phyloP scores from a whole-genome alignment of 1,284 basidiomycete species.

The Papiliotrema flavescens region DNA sequence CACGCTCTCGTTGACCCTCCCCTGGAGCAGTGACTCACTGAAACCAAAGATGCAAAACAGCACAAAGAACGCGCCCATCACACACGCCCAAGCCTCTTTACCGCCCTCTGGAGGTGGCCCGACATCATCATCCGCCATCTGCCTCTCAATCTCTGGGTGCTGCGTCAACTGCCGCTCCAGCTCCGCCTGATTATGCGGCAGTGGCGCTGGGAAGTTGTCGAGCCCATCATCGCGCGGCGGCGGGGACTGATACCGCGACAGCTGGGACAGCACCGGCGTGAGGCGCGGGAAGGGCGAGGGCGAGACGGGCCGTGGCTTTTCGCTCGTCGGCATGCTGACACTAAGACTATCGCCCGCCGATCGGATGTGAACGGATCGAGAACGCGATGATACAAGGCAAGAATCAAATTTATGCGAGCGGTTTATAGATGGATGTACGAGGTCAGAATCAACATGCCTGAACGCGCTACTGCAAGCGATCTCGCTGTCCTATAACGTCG shows the following conservation, averaged over 20 bases:
- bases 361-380: too few relatives aligned
- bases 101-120: slow-evolving; percentile 47
- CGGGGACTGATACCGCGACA: not conserved
- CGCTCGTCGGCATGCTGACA: too few relatives aligned
- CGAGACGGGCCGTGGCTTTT: not conserved
- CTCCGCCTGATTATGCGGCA: slow-evolving; percentile 15
- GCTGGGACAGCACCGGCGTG: not conserved
- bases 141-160: slow-evolving; percentile 24
- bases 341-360: too few relatives aligned
- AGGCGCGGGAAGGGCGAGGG: slow-evolving; percentile 1
- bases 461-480: too few relatives aligned
- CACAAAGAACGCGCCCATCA: slow-evolving; percentile 34
- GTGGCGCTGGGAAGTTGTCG: slow-evolving; percentile 27
- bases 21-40: slow-evolving; percentile 25
- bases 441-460: too few relatives aligned
- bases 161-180: slow-evolving; percentile 21
- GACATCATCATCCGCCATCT: slow-evolving; percentile 23
- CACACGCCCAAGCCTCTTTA: slow-evolving; percentile 40
- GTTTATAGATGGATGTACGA: too few relatives aligned
- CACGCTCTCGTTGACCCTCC: not conserved
- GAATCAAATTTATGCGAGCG: too few relatives aligned
- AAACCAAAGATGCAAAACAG: slow-evolving; percentile 44
- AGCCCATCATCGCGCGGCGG: slow-evolving; percentile 19
- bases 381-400: too few relatives aligned
- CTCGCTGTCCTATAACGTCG: too few relatives aligned